Percentiles rank a stretch among this genome's conserved stretches.
These are phyloP conservation scores for Pholiota microspora DNA, from an alignment of 768 basidiomycete species.

Conservation along the genomic window DNA sequence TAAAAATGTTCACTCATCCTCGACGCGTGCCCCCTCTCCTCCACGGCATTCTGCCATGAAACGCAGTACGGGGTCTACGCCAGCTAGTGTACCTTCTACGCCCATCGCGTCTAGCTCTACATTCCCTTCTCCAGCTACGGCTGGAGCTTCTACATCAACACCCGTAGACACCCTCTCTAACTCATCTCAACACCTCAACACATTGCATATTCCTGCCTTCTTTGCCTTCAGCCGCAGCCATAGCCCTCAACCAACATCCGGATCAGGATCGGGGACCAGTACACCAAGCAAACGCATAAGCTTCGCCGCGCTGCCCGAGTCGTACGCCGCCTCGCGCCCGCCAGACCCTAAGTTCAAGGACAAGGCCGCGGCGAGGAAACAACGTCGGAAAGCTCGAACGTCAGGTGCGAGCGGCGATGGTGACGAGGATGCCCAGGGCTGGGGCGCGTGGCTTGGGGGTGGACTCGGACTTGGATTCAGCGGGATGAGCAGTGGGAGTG, in stretches of 20 bases:
- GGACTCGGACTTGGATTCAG: background rate
- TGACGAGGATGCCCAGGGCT: slow-evolving; percentile 20
- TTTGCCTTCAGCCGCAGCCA: slow-evolving; percentile 17
- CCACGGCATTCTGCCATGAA: slow-evolving; percentile 40
- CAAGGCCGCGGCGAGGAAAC: slow-evolving; percentile 21
- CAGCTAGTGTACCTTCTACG: background rate
- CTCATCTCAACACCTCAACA: slow-evolving; percentile 16
- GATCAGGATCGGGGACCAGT: slow-evolving; percentile 47
- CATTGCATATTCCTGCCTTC: slow-evolving; percentile 26
- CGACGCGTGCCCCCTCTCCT: slow-evolving; percentile 61
- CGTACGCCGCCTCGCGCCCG: slow-evolving; percentile 43
- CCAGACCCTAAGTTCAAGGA: slow-evolving; percentile 29
- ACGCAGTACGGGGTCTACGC: background rate
- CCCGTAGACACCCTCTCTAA: background rate
- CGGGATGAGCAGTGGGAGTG: background rate
- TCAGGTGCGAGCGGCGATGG: slow-evolving; percentile 15
- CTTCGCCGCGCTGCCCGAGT: slow-evolving; percentile 74
- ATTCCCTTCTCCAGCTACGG: background rate
- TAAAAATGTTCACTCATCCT: slow-evolving; percentile 53
- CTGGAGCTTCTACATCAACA: background rate
- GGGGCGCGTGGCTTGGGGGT: slow-evolving; percentile 16
- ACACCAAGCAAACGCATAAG: slow-evolving; percentile 71
- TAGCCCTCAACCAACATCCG: background rate
- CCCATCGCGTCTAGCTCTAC: background rate
- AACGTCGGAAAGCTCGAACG: slow-evolving; percentile 30